phyloP scores from a whole-genome alignment of 768 basidiomycete genomes.

The Collybia mongolica region DNA sequence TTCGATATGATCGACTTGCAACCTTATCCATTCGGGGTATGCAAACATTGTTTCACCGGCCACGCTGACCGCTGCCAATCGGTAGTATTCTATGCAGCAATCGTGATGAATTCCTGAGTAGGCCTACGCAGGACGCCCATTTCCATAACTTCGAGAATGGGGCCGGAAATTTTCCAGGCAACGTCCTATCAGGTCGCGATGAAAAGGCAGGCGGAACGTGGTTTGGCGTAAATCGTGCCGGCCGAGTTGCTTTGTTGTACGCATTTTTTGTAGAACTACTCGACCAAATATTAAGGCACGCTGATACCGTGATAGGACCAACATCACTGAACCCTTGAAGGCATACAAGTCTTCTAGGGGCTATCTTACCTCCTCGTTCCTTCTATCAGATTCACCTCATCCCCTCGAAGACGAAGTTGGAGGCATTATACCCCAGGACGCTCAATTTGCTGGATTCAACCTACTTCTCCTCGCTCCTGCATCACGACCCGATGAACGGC shows the following conservation, averaged over 20 bases:
- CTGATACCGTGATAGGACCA: conserved; percentile 56
- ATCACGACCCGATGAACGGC: conserved; percentile 19
- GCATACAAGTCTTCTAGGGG: conserved; percentile 64
- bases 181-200: conserved; percentile 76
- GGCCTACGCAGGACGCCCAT: conserved; percentile 64
- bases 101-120: conserved; percentile 69
- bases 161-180: conserved; percentile 22
- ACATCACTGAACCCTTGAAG: conserved; percentile 71
- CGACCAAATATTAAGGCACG: conserved; percentile 13
- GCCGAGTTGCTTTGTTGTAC: conserved; percentile 72
- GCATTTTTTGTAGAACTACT: conserved; percentile 24
- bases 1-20: conserved; percentile 18
- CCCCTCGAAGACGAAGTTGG: conserved; percentile 50
- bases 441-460: conserved; percentile 79
- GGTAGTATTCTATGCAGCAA: conserved; percentile 71
- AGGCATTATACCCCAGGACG: conserved; percentile 43
- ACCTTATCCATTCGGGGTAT: conserved; percentile 1
- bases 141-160: conserved; percentile 63
- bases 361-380: conserved; percentile 63
- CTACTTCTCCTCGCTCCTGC: conserved; percentile 61
- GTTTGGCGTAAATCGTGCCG: conserved; percentile 69
- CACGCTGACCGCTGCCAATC: conserved; percentile 7
- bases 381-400: conserved; percentile 48
- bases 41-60: conserved; percentile 3
- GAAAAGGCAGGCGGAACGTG: conserved; percentile 75